Base-by-base conservation (phyloP, 345 rosid genomes). In the Salix koriyanagi region DNA sequence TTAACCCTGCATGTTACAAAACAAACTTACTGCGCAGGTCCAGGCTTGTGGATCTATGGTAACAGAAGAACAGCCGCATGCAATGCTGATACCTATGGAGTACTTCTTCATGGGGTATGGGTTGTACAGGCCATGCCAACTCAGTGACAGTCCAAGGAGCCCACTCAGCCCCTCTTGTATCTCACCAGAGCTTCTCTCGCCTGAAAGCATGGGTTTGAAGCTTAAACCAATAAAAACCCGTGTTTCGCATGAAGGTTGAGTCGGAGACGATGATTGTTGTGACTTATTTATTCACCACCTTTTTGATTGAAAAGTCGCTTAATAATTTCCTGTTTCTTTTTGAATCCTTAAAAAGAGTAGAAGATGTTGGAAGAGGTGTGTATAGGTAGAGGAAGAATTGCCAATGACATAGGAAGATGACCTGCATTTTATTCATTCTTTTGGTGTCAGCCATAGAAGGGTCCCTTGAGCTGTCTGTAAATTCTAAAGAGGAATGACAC, bases 371-470 rank as follows among this genome's bases (percentile, higher is more conserved):
- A 67, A 76, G 80, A 67, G 80, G 70, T 84, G 85, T 83, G 72
- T 84, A 84, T 83, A 86, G 65, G 81, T 74, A 71, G 71, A 50
- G 69, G 65, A 75, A 66, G 54, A 56, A 50, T 13, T 77, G 76
- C 7, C 72, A 80, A 69, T 70, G 36, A 65, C 30, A 67, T 71
- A 73, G 54, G 70, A 36, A 42, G 34, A 25, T 58, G 68, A 23
- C 28, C 41, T 36, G 69, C 72, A 72, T 82, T 62, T 5, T n/a
- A 12, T 62, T 82, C 81, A 86, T 91, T 88, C 88, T 83, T 89
- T 91, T 89, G 87, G 87, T 85, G 90, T 82, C 86, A 75, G 82
- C 77, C 87, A 83, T 84, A 83, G 83, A 50, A 67, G 34, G 69
- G 72, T 60, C 69, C 16, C 16, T 34, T 60, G 67, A 79, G 70